A percentile compares a stretch with the other conserved stretches of the same genome.
phyloP scores from a whole-genome alignment of 495 filamentous ascomycete genomes.

The Trichoderma orchidacearum region DNA sequence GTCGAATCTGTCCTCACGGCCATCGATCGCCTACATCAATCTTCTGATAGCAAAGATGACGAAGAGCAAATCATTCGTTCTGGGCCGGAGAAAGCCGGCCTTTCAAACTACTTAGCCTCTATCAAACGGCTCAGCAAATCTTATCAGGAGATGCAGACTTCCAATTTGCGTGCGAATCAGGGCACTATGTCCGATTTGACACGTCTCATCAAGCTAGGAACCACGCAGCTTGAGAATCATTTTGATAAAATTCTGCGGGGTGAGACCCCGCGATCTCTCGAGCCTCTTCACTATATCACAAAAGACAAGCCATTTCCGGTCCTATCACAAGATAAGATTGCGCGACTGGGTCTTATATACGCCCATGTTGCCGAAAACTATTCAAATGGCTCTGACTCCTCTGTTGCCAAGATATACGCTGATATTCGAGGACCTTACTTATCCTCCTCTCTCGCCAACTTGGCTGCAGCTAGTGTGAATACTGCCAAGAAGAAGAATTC shows the following conservation, averaged over 20 bases:
- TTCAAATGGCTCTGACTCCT: conserved; percentile 33
- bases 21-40: conserved; percentile 78
- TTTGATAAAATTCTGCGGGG: conserved; percentile 57
- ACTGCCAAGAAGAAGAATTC: conserved; percentile 70
- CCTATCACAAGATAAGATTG: conserved; percentile 35
- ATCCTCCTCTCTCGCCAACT: conserved; percentile 59
- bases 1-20: conserved; percentile 75
- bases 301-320: conserved; percentile 49
- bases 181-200: conserved; percentile 73
- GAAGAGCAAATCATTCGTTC: conserved; percentile 85
- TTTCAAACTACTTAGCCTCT: conserved; percentile 77
- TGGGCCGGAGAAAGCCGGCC: conserved; percentile 65
- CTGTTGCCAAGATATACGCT: conserved; percentile 59
- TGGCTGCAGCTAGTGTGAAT: conserved; percentile 76
- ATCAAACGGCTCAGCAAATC: conserved; percentile 79
- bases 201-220: conserved; percentile 61
- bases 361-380: conserved; percentile 25
- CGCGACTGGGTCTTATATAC: conserved; percentile 34
- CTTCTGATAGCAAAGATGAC: conserved; percentile 71
- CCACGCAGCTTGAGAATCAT: conserved; percentile 64
- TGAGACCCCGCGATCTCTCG: conserved; percentile 60
- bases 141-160: conserved; percentile 62
- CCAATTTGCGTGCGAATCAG: conserved; percentile 83
- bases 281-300: conserved; percentile 87
- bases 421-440: conserved; percentile 81